Evolutionary conservation across 2,329 filamentous ascomycete species (phyloP), one percentile per base, ranked within the genome.

Genomic region (Diplodia sapinea): DNA sequence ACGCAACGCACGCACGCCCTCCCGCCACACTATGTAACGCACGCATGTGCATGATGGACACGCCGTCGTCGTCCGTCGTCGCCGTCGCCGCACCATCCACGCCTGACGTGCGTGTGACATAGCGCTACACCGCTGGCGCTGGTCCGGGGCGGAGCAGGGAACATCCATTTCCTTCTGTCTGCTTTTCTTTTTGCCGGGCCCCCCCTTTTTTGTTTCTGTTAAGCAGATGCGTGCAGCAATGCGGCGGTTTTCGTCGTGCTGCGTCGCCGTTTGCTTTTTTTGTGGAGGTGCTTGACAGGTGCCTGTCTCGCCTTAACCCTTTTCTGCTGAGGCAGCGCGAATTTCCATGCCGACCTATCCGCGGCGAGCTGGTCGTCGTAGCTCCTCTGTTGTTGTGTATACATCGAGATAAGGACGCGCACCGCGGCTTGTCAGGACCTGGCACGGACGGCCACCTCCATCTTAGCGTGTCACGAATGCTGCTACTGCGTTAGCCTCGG

Each of bases 81-180:
- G 4, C 17, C 40, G 40, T 47, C n/a, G 43, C n/a, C n/a, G 43
- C 43, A 20, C 43, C 43, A 38, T 47, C 20, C 43, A 11, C 17
- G 17, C 43, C n/a, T 47, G 43, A 47, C 43, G 43, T 47, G 43
- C n/a, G 43, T 47, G 43, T 47, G 43, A 47, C 43, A 47, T 47
- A 47, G n/a, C 43, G 43, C n/a, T 47, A 47, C 43, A 12, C 9
- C 43, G 43, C 43, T 47, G 43, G 43, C 43, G 43, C 17, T 43
- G 17, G 7, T n/a, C 8, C 8, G 31, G 6, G 31, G 6, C 31
- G 31, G 40, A 6, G 40, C 43, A 47, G 43, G 43, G 43, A 47
- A 47, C 43, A 47, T 47, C 17, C 15, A 8, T 43, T n/a, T 43
- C 15, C 6, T n/a, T 47, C 15, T 2, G 6, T 47, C 17, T 43